Evolutionary conservation across 768 basidiomycete species (phyloP).

Genomic region (Agrocybe chaxingu): DNA sequence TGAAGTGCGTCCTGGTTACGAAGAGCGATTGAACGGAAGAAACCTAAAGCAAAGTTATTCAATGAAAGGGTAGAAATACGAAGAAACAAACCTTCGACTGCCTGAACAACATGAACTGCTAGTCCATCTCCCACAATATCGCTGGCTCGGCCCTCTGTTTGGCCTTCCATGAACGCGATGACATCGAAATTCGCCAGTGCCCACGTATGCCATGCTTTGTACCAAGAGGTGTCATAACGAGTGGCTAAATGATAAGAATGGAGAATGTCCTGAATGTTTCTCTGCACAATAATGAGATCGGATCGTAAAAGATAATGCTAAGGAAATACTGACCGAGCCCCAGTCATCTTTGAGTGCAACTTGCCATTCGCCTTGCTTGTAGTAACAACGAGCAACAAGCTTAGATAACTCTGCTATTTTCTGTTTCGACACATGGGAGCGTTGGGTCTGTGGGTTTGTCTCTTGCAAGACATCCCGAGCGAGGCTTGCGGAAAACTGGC

Average conservation of each 20-base stretch:
- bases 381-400: slow-evolving; percentile 94
- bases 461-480: slow-evolving; percentile 71
- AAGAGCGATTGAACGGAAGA: slow-evolving; percentile 92
- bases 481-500: slow-evolving; percentile 76
- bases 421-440: slow-evolving; percentile 51
- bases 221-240: slow-evolving; percentile 92
- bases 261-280: slow-evolving; percentile 78
- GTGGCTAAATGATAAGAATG: slow-evolving; percentile 85
- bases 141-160: slow-evolving; percentile 47
- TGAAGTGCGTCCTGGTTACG: slow-evolving; percentile 90
- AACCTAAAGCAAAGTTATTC: slow-evolving; percentile 46
- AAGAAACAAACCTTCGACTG: slow-evolving; percentile 70
- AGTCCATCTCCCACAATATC: slow-evolving; percentile 64
- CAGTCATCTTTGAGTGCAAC: slow-evolving; percentile 76
- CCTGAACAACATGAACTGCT: slow-evolving; percentile 83
- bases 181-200: slow-evolving; percentile 96
- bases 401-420: slow-evolving; percentile 68
- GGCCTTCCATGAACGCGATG: slow-evolving; percentile 74
- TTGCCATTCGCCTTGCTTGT: slow-evolving; percentile 97
- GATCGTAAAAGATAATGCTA: neutral
- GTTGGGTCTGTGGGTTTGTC: slow-evolving; percentile 44
- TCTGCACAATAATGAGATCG: slow-evolving; percentile 34
- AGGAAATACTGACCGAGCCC: slow-evolving; percentile 56
- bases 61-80: neutral
- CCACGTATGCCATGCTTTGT: slow-evolving; percentile 99